phyloP scores from a whole-genome alignment of 2,329 filamentous ascomycete species.

The Aaosphaeria pasadenensis region DNA sequence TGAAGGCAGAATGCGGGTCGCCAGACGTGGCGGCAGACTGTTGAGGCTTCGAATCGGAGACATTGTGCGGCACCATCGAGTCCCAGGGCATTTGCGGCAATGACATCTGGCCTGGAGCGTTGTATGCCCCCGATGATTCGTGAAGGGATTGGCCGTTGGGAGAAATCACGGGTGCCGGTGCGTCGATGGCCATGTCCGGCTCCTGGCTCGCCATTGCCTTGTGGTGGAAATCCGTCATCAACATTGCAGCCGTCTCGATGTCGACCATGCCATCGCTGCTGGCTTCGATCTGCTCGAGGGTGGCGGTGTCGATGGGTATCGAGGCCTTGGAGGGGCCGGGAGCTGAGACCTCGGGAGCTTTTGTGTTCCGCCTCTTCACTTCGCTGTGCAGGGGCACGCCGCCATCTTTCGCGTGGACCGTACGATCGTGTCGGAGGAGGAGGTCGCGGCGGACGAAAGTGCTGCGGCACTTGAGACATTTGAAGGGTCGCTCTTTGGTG shows the following conservation, averaged over 20 bases:
- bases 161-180: conserved; percentile 66
- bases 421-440: conserved; percentile 93
- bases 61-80: conserved; percentile 70
- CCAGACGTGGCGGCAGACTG: conserved; percentile 70
- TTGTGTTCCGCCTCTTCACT: conserved; percentile 77
- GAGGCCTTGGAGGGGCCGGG: conserved; percentile 69
- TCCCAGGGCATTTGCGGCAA: conserved; percentile 91
- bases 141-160: conserved; percentile 69
- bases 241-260: conserved; percentile 95
- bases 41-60: conserved; percentile 70
- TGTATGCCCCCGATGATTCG: conserved; percentile 73
- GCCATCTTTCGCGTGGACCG: conserved; percentile 97
- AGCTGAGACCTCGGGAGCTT: conserved; percentile 56
- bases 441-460: conserved; percentile 98
- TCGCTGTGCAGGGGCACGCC: conserved; percentile 92
- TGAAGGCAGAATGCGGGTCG: conserved; percentile 59
- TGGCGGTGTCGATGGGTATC: conserved; percentile 78
- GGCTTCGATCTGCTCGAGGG: conserved; percentile 88
- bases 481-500: conserved; percentile 98
- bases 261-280: conserved; percentile 89
- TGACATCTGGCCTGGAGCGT: conserved; percentile 67
- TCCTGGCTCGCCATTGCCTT: conserved; percentile 80
- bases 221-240: conserved; percentile 97
- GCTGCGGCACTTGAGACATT: conserved; percentile 96
- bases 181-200: conserved; percentile 51